Evolutionary conservation across 768 basidiomycete genomes (phyloP), one percentile per base, ranked within the genome.

Genomic region (Lyophyllum atratum): DNA sequence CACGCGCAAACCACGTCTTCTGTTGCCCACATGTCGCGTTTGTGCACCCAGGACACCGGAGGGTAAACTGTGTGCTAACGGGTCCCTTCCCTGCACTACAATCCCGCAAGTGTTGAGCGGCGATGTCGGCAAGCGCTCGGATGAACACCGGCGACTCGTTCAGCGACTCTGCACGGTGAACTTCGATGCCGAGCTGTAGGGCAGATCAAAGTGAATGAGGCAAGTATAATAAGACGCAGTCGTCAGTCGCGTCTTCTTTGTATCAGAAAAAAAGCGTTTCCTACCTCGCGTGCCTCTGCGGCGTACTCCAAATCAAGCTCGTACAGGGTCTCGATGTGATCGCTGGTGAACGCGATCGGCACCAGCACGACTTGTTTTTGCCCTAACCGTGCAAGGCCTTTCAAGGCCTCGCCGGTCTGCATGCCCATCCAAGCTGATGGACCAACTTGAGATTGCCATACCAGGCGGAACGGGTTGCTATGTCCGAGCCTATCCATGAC

Each of bases 401-500:
- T 93, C 68, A 99, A 76, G 44, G 95, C 92, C 52, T 93, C 94
- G 17, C 84, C 79, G 1, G 97, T 99, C 72, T 98, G 95, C 77
- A 93, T 94, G 4, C 97, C 97, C 84, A 98, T 92, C 97, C 97
- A 98, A 19, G 95, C 92, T 34, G 88, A 90, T 3, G 97, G 97
- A 3, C 97, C 97, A 46, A 99, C 97, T 72, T 98, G 90, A 6
- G 89, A 92, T 76, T 99, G 97, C 97, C 97, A 99, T 1, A 95
- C 93, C 54, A 98, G 80, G 24, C 97, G 90, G 74, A 89, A 97
- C 3, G 96, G 91, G 70, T 92, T 92, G 42, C 84, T 80, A 64
- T 91, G 80, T 11, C 84, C 79, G 22, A 99, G 80, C 47, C 90
- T 82, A 60, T 87, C 80, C 95, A 99, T 98, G 55, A 98, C 94